A percentile compares a stretch with the other conserved stretches of the same genome.
phyloP scores from a whole-genome alignment of 2,329 filamentous ascomycete species.

The Spiromastix sp. region DNA sequence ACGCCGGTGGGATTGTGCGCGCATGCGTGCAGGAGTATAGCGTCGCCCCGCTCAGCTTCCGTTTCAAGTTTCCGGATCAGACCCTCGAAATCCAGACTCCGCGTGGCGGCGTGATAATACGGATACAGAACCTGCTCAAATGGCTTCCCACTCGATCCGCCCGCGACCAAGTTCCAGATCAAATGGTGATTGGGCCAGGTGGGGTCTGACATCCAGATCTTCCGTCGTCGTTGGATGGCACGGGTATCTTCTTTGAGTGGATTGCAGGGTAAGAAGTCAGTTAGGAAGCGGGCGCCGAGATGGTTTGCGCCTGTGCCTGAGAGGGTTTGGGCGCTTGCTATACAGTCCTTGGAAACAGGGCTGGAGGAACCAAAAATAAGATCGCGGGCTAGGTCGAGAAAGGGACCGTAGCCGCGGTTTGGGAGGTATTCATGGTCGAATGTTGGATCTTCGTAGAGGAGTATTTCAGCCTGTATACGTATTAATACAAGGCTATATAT shows the following conservation, averaged over 20 bases:
- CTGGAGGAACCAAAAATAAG: slow-evolving; percentile 62
- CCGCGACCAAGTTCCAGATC: slow-evolving; percentile 54
- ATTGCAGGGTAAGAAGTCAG: slow-evolving; percentile 62
- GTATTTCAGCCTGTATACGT: slow-evolving; percentile 66
- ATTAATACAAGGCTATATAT: background rate
- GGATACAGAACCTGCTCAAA: slow-evolving; percentile 71
- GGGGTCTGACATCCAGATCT: slow-evolving; percentile 82
- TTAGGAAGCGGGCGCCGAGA: slow-evolving; percentile 80
- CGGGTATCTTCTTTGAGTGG: slow-evolving; percentile 20
- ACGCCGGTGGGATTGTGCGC: slow-evolving; percentile 97
- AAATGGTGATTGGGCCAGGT: slow-evolving; percentile 98
- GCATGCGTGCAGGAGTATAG: slow-evolving; percentile 86
- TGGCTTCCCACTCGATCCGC: slow-evolving; percentile 64
- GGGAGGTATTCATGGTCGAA: slow-evolving; percentile 97
- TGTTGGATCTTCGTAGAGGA: slow-evolving; percentile 71
- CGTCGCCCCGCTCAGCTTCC: slow-evolving; percentile 66
- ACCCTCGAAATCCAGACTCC: slow-evolving; percentile 35
- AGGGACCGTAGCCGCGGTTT: slow-evolving; percentile 73
- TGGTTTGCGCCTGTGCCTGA: slow-evolving; percentile 94
- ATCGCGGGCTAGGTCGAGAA: slow-evolving; percentile 79
- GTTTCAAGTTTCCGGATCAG: slow-evolving; percentile 80
- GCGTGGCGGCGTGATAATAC: slow-evolving; percentile 64
- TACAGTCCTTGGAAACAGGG: slow-evolving; percentile 20
- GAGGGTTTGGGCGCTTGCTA: slow-evolving; percentile 79
- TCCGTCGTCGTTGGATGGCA: slow-evolving; percentile 32